Percentiles rank a stretch among this genome's conserved stretches.
phyloP scores from a whole-genome alignment of 2,329 filamentous ascomycete genomes.

The Coniochaeta prunicola region DNA sequence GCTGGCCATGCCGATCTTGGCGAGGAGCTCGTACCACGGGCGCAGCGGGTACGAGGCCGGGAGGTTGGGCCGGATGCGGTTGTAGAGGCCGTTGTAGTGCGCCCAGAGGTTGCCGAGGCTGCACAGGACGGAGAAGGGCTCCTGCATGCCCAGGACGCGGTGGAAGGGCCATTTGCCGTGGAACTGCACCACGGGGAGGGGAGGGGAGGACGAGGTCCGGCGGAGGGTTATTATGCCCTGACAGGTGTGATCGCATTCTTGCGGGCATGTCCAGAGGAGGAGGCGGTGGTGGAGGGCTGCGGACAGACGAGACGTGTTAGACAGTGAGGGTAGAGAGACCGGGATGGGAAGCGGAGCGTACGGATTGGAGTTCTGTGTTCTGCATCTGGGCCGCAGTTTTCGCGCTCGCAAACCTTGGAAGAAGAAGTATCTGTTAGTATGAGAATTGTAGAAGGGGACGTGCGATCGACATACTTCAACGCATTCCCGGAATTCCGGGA shows the following conservation, averaged over 20 bases:
- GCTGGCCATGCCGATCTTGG: slow-evolving; percentile 71
- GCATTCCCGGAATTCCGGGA: slow-evolving; percentile 84
- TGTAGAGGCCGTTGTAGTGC: slow-evolving; percentile 68
- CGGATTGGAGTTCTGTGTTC: slow-evolving; percentile 54
- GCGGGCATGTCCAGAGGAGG: slow-evolving; percentile 83
- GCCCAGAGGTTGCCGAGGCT: slow-evolving; percentile 86
- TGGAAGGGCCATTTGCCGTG: slow-evolving; percentile 98
- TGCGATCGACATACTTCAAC: slow-evolving; percentile 56
- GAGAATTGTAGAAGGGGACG: neutral
- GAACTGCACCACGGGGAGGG: slow-evolving; percentile 73
- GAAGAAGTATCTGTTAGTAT: slow-evolving; percentile 4
- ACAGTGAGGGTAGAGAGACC: slow-evolving; percentile 4
- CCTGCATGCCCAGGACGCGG: slow-evolving; percentile 86
- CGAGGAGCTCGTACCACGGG: slow-evolving; percentile 73
- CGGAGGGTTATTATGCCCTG: slow-evolving; percentile 81
- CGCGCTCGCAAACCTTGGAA: slow-evolving; percentile 63
- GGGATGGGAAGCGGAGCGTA: slow-evolving; percentile 37
- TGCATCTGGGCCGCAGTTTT: slow-evolving; percentile 68
- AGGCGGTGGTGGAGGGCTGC: slow-evolving; percentile 77
- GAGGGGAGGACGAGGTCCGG: slow-evolving; percentile 52
- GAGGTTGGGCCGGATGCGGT: slow-evolving; percentile 60
- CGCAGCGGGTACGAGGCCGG: slow-evolving; percentile 69
- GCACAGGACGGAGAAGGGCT: slow-evolving; percentile 90
- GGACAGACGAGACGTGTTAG: slow-evolving; percentile 8
- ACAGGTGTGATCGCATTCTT: slow-evolving; percentile 97